Percentiles rank a stretch among this genome's conserved stretches.
phyloP scores from a whole-genome alignment of 1,284 basidiomycete species.

The Leccinum cinnamomeum region DNA sequence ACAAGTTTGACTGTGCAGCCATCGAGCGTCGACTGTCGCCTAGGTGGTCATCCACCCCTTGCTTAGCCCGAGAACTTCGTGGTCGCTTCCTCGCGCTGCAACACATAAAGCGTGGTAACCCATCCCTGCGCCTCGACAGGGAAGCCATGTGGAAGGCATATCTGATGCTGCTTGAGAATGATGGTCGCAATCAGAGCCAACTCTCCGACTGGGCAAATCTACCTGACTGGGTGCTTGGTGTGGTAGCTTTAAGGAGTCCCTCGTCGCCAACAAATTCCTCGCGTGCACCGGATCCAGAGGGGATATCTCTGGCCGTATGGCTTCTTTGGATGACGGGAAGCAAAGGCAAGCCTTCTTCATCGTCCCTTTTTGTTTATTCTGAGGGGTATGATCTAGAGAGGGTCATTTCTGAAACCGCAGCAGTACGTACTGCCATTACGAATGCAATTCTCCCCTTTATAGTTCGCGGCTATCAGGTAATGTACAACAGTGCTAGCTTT shows the following conservation, averaged over 20 bases:
- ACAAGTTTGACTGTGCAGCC: constrained; percentile 61
- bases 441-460: constrained; percentile 34
- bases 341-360: constrained; percentile 37
- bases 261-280: constrained; percentile 4
- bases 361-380: constrained; percentile 11
- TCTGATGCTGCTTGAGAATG: constrained; percentile 69
- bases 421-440: constrained; percentile 26
- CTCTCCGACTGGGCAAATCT: constrained; percentile 43
- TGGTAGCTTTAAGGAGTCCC: constrained; percentile 21
- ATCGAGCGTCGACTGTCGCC: constrained; percentile 50
- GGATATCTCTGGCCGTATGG: constrained; percentile 50
- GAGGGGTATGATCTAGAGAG: constrained; percentile 22
- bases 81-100: constrained; percentile 39
- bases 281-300: constrained; percentile 34
- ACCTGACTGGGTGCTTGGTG: constrained; percentile 29
- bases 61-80: constrained; percentile 41
- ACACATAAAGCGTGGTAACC: constrained; percentile 36
- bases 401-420: constrained; percentile 19
- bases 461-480: constrained; percentile 40
- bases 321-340: constrained; percentile 56
- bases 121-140: constrained; percentile 20
- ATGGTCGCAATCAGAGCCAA: constrained; percentile 63
- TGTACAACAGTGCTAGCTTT: constrained; percentile 7
- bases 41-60: constrained; percentile 39
- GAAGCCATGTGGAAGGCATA: constrained; percentile 61